Base-by-base conservation (phyloP, 345 rosid genomes). In the Cochlearia excelsa region DNA sequence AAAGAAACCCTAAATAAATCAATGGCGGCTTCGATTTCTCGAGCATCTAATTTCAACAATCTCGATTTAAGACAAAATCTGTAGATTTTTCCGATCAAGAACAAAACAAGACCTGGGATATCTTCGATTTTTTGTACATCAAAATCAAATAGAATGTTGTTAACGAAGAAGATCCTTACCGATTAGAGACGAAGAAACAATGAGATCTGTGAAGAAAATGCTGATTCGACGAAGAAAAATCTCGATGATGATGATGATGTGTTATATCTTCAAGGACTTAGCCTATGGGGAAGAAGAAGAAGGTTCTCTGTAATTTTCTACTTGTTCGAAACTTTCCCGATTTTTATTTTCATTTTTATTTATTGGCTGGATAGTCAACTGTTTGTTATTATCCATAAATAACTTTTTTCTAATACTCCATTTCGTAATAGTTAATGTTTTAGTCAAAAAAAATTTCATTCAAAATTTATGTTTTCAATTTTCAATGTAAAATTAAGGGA, bases 91-190 rank as follows among this genome's bases (percentile, higher is more conserved):
- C 56, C 30, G 51, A 64, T 58, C 45, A 64, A 45, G 33, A 35
- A 7, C 23, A 44, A 1, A 28, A n/a, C n/a, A 10, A 16, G 23
- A 16, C 23, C 23, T 16, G 23, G 23, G 23, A 16, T 0, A 16
- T 16, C 23, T 16, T 16, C 23, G 23, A 16, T 16, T 16, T 16
- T 16, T 16, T 16, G 23, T 16, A 16, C 23, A 16, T 16, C 48
- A 10, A 31, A 42, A 42, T 7, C 30, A 29, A 5, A 61, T 3
- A 4, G n/a, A 1, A 16, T 38, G 7, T 6, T 7, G 7, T 3
- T 2, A 6, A 38, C 41, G 8, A 39, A 39, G n/a, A 35, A 57
- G 54, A 57, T 52, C 50, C 70, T 71, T 61, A 64, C 65, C 70
- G 70, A 23, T 35, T 7, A 3, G 30, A 42, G 49, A 41, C 49